These are phyloP conservation scores for Fusarium albosuccineum DNA, from an alignment of 2,329 filamentous ascomycete genomes.

Conservation along the genomic window DNA sequence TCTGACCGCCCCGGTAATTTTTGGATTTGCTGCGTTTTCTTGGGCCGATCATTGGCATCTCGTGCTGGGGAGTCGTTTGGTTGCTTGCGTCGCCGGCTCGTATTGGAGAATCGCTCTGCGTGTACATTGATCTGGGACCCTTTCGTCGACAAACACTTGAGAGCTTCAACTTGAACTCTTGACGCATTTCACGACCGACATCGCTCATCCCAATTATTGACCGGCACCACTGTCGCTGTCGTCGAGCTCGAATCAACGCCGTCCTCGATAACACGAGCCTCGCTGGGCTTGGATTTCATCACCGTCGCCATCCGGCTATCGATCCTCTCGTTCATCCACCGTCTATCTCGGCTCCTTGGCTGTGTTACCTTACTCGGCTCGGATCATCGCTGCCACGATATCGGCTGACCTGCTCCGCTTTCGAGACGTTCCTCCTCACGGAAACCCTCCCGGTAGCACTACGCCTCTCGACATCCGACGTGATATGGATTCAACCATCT, in stretches of 20 bases:
- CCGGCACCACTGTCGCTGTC: constrained; percentile 13
- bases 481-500: constrained; percentile 45
- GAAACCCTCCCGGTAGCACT: constrained; percentile 31
- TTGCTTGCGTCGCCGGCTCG: constrained; percentile 23
- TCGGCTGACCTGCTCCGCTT: constrained; percentile 25
- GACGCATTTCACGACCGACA: constrained; percentile 19
- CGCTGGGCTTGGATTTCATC: background rate
- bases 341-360: constrained; percentile 22
- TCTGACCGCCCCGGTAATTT: constrained; percentile 18
- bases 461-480: constrained; percentile 22
- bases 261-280: constrained; percentile 6
- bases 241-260: constrained; percentile 17
- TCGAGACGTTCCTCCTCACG: constrained; percentile 29
- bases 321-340: constrained; percentile 15
- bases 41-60: constrained; percentile 35
- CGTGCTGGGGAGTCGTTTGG: constrained; percentile 10
- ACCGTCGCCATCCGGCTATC: constrained; percentile 9
- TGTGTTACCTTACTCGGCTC: constrained; percentile 42
- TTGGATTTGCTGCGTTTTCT: constrained; percentile 36
- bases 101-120: constrained; percentile 4
- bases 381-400: constrained; percentile 33
- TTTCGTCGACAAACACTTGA: constrained; percentile 21
- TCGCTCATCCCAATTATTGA: constrained; percentile 1
- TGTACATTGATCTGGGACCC: constrained; percentile 15
- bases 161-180: constrained; percentile 25